Percentiles rank a stretch among this genome's conserved stretches.
Conservation (phyloP, 1,139 yeast species). For the Sugiyamaella neomexicana region DNA sequence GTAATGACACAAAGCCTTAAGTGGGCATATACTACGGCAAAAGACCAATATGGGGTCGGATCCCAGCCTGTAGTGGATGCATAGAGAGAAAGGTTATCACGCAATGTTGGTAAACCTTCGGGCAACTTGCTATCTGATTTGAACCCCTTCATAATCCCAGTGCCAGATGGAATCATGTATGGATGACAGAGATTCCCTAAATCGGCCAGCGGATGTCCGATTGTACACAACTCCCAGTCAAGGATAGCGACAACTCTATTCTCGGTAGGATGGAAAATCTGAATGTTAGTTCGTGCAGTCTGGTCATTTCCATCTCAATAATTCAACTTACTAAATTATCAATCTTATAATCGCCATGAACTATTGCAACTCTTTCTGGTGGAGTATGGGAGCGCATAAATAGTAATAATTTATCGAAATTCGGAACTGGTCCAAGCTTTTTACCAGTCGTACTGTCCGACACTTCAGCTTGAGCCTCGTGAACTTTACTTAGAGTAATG, state of each 20-base stretch:
- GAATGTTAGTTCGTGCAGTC: neutral
- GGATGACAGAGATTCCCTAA: constrained; percentile 62
- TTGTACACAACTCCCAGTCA: constrained; percentile 70
- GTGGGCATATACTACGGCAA: constrained; percentile 62
- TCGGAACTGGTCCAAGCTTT: constrained; percentile 53
- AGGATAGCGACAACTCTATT: constrained; percentile 56
- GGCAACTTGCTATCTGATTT: constrained; percentile 23
- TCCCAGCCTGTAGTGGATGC: constrained; percentile 36
- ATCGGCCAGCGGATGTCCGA: constrained; percentile 68
- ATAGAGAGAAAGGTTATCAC: constrained; percentile 33
- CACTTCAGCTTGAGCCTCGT: constrained; percentile 49
- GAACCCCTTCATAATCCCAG: constrained; percentile 19
- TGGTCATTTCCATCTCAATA: neutral
- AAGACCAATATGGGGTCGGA: constrained; percentile 47
- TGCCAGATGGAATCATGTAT: constrained; percentile 47
- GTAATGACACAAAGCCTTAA: constrained; percentile 60
- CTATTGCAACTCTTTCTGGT: constrained; percentile 49
- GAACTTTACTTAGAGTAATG: constrained; percentile 50
- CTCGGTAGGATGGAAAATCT: constrained; percentile 52
- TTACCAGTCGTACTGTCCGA: constrained; percentile 36
- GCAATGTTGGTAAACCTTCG: constrained; percentile 34
- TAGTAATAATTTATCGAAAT: constrained; percentile 46
- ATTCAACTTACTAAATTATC: constrained; percentile 48
- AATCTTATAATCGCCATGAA: constrained; percentile 69
- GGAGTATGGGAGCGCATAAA: constrained; percentile 56